These are phyloP conservation scores for Thozetella sp. DNA, from an alignment of 495 filamentous ascomycete genomes.

Conservation along the genomic window DNA sequence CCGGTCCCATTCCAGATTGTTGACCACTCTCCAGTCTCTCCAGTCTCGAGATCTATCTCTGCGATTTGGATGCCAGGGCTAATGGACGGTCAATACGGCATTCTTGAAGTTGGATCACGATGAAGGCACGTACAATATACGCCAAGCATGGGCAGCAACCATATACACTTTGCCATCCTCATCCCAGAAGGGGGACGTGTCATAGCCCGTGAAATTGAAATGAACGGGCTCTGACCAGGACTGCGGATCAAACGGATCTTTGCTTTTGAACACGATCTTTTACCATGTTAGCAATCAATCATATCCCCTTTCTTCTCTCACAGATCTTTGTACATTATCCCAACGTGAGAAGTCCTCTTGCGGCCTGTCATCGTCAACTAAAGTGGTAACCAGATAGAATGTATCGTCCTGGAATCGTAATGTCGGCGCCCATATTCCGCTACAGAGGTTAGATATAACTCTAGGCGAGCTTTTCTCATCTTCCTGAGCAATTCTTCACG, in stretches of 20 bases:
- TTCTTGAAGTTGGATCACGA: not conserved
- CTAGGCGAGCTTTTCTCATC: too few relatives aligned
- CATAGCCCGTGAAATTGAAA: constrained; percentile 43
- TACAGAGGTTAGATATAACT: too few relatives aligned
- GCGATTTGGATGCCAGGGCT: constrained; percentile 40
- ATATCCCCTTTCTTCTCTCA: too few relatives aligned
- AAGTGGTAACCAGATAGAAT: constrained; percentile 44
- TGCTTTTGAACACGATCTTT: constrained; percentile 39
- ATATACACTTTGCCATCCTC: constrained; percentile 52
- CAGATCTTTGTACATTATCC: constrained; percentile 49
- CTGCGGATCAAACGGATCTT: constrained; percentile 28
- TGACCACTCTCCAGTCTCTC: constrained; percentile 33
- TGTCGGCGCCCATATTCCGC: constrained; percentile 44
- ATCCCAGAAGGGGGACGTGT: constrained; percentile 51
- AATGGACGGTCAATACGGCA: not conserved
- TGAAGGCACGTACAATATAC: constrained; percentile 29
- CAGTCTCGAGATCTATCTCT: constrained; percentile 36
- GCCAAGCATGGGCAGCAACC: constrained; percentile 40
- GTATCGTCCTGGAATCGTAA: constrained; percentile 33
- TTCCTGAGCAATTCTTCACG: not conserved
- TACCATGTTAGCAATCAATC: too few relatives aligned
- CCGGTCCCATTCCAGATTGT: constrained; percentile 45
- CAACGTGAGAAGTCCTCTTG: constrained; percentile 33
- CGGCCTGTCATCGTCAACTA: constrained; percentile 38
- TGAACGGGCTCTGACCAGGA: constrained; percentile 39